Conservation (phyloP, 495 filamentous ascomycete species). For the Aspergillus nanangensis region DNA sequence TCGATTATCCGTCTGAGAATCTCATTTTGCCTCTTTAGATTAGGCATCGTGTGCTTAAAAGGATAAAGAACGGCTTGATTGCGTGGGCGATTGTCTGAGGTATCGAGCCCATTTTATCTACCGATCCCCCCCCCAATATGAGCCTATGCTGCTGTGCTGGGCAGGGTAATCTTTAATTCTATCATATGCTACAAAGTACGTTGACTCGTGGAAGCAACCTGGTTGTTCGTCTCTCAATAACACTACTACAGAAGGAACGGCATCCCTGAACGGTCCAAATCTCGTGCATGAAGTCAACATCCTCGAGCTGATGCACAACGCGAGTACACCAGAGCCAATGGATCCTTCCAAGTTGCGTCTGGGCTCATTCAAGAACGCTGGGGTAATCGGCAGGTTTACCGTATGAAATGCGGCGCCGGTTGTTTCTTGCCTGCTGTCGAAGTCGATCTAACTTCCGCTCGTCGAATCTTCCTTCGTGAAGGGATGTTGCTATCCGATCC, state of each 20-base stretch:
- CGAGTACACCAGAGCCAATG: constrained; percentile 1
- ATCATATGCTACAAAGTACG: neutral
- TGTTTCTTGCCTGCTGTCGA: constrained; percentile 3
- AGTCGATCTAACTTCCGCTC: constrained; percentile 6
- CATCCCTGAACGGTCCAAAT: neutral
- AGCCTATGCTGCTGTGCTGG: neutral
- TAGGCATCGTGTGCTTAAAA: constrained; percentile 1
- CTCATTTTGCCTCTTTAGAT: neutral
- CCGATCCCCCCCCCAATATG: neutral
- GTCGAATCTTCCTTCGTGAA: neutral
- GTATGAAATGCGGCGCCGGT: constrained; percentile 2
- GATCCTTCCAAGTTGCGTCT: constrained; percentile 1
- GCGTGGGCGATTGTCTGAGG: neutral
- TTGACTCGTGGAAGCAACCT: neutral
- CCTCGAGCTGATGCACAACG: constrained; percentile 1
- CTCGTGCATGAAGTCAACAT: neutral
- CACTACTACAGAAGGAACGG: constrained; percentile 3
- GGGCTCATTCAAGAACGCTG: constrained; percentile 3
- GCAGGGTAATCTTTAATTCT: neutral
- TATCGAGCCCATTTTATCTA: neutral
- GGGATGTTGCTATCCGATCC: constrained; percentile 2
- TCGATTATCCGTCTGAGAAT: constrained; percentile 4
- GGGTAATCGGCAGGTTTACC: neutral
- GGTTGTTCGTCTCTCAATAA: constrained; percentile 1
- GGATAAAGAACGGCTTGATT: neutral